Base-by-base conservation (phyloP, 495 filamentous ascomycete species). In the Clohesyomyces aquaticus region DNA sequence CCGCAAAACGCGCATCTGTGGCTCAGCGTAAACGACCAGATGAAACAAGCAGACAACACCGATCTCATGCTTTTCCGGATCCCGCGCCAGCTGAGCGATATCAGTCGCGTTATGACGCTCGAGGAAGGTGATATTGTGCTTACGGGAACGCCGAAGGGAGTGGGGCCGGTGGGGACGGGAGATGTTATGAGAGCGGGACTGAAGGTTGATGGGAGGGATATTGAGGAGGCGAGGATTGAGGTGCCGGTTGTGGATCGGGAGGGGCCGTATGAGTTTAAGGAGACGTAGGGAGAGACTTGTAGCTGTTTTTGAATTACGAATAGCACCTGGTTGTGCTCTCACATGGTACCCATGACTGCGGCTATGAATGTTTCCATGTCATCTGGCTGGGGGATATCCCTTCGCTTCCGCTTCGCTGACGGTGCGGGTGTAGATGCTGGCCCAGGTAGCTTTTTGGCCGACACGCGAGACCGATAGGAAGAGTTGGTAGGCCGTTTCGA, bases 71-170 rank as follows among this genome's bases (percentile, higher is more conserved):
- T 98, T 26, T 95, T 95, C 80, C 79, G 80, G 22, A 91, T 98
- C 65, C 91, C 93, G n/a, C 75, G 88, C 62, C 83, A 93, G 53
- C 76, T 98, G 73, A 88, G 87, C 63, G 91, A 97, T 78, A 95
- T 98, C 70, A 91, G 89, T 48, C 85, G 85, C 67, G 90, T 97
- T n/a, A 96, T 96, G 89, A 91, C 90, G 3, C 79, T 98, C 65
- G 88, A 96, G 78, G 81, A 88, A 73, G 94, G 93, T 43, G 94
- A 98, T 78, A 83, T 98, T 72, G 84, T 98, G 38, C 77, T 98
- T 66, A 98, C 94, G 26, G 94, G 94, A 42, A 98, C 94, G 49
- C 94, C 94, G 42, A 98, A 98, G 82, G 94, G 94, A 10, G 95
- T 98, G 28, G 94, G 94, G 0, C 81, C 83, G 21, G 93, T 98